phyloP scores from a whole-genome alignment of 2,329 filamentous ascomycete genomes.

The Plenodomus tracheiphilus region DNA sequence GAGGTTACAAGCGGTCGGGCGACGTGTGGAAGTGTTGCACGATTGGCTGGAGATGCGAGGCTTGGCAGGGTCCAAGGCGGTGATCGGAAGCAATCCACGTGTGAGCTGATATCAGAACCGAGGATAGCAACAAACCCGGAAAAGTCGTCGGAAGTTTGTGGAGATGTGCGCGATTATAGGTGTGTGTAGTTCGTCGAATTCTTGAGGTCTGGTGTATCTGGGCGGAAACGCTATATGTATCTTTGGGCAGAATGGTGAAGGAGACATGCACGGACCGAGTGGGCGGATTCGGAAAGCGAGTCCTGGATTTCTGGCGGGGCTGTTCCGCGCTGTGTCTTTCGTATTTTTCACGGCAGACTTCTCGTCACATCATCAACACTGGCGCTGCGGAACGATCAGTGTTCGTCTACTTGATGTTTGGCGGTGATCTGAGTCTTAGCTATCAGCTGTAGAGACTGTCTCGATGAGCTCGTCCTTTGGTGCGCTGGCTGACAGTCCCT shows the following conservation, averaged over 20 bases:
- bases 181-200: too few relatives aligned
- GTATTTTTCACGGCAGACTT: conserved; percentile 2
- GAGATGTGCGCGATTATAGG: too few relatives aligned
- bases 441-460: too few relatives aligned
- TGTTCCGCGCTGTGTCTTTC: neutral
- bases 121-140: neutral
- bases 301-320: neutral
- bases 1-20: conserved; percentile 17
- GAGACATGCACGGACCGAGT: neutral
- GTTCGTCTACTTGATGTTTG: too few relatives aligned
- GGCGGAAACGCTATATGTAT: neutral
- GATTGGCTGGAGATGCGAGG: conserved; percentile 19
- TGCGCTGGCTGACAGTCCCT: too few relatives aligned
- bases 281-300: neutral
- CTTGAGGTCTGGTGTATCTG: too few relatives aligned
- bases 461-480: too few relatives aligned
- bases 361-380: neutral
- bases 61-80: conserved; percentile 24
- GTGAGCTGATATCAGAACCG: neutral
- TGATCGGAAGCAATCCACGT: neutral
- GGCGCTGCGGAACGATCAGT: neutral
- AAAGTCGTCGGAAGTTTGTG: neutral
- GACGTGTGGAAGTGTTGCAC: conserved; percentile 1
- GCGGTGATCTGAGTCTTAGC: too few relatives aligned
- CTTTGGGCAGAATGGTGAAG: neutral